A percentile compares a stretch with the other conserved stretches of the same genome.
Evolutionary conservation across 2,329 filamentous ascomycete species (phyloP).

Genomic region (Colletotrichum abscissum): DNA sequence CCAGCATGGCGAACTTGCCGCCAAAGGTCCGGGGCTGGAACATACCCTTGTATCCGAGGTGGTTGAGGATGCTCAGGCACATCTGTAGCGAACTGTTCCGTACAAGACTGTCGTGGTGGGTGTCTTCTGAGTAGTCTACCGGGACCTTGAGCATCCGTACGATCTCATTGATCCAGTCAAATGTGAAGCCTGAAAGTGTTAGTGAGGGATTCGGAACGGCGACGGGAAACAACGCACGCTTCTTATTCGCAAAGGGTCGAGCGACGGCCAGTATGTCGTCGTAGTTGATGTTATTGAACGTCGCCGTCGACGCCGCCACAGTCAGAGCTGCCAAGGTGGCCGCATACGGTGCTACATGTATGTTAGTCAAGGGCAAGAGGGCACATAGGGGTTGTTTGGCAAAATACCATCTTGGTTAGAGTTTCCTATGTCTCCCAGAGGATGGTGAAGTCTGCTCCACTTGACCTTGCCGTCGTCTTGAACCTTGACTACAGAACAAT

Average conservation of each 20-base stretch:
- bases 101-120: conserved; percentile 77
- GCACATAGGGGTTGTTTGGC: no score
- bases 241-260: conserved; percentile 57
- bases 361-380: conserved; percentile 38
- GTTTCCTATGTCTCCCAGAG: conserved; percentile 59
- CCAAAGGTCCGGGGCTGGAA: conserved; percentile 70
- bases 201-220: background rate
- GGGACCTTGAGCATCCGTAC: conserved; percentile 77
- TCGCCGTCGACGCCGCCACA: conserved; percentile 58
- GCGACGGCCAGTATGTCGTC: conserved; percentile 80
- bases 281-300: conserved; percentile 62
- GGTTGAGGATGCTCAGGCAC: conserved; percentile 82
- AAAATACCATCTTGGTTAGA: conserved; percentile 59
- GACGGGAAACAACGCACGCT: conserved; percentile 42
- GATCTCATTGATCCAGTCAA: conserved; percentile 73
- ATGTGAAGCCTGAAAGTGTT: conserved; percentile 63
- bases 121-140: conserved; percentile 85
- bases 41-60: conserved; percentile 78
- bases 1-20: conserved; percentile 80
- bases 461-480: conserved; percentile 68
- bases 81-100: conserved; percentile 79
- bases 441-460: conserved; percentile 68
- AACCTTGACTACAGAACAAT: conserved; percentile 68
- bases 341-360: conserved; percentile 59
- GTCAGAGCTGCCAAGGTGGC: conserved; percentile 73